Conservation (phyloP, 2,329 filamentous ascomycete genomes). For the Phialophora tarda region DNA sequence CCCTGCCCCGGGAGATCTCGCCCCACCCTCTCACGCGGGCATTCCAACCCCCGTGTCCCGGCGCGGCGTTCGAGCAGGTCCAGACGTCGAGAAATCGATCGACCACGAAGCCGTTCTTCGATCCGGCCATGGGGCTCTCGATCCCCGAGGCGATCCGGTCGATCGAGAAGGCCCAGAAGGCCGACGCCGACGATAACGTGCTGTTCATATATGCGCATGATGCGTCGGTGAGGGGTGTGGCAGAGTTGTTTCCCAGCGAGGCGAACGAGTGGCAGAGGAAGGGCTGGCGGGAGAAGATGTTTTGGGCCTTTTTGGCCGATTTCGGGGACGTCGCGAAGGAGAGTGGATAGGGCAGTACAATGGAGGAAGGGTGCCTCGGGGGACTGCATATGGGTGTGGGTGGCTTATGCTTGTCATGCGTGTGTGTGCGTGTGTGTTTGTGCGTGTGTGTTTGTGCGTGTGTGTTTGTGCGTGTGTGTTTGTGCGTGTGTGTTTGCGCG, state of each 20-base stretch:
- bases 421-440: neutral
- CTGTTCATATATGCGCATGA: constrained; percentile 44
- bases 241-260: constrained; percentile 39
- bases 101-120: constrained; percentile 43
- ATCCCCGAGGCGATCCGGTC: constrained; percentile 29
- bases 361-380: neutral
- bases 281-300: constrained; percentile 38
- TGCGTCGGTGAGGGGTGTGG: constrained; percentile 36
- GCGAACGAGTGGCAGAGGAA: constrained; percentile 42
- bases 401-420: neutral
- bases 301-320: constrained; percentile 33
- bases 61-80: constrained; percentile 9
- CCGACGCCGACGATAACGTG: constrained; percentile 41
- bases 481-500: neutral
- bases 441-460: neutral
- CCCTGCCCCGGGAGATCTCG: constrained; percentile 21
- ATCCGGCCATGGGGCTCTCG: constrained; percentile 35
- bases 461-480: neutral
- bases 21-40: constrained; percentile 10
- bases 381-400: neutral
- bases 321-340: constrained; percentile 19
- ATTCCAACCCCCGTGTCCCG: constrained; percentile 9
- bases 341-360: neutral
- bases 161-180: constrained; percentile 31
- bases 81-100: constrained; percentile 5